These are phyloP conservation scores for Diaporthe vexans DNA, from an alignment of 2,329 filamentous ascomycete genomes.

Conservation along the genomic window DNA sequence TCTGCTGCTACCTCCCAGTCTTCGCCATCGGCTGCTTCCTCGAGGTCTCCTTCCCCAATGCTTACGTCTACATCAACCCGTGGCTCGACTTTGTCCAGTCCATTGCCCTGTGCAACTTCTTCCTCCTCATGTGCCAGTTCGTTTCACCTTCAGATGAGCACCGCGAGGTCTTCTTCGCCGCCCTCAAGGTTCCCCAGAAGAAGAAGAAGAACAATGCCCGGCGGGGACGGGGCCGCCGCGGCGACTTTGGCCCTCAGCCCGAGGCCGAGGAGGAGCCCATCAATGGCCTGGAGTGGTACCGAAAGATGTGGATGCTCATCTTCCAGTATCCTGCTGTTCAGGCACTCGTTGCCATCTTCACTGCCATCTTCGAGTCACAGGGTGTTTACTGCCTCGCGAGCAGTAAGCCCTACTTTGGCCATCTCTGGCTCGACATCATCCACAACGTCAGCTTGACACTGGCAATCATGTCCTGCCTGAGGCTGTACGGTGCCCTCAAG, in stretches of 20 bases:
- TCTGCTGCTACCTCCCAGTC: conserved; percentile 56
- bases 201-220: conserved; percentile 43
- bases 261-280: conserved; percentile 41
- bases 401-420: conserved; percentile 48
- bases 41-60: conserved; percentile 53
- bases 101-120: conserved; percentile 58
- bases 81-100: conserved; percentile 56
- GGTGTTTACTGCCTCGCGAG: conserved; percentile 51
- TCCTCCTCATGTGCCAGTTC: conserved; percentile 59
- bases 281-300: conserved; percentile 52
- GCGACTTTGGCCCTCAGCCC: background rate
- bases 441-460: conserved; percentile 46
- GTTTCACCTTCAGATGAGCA: conserved; percentile 52
- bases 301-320: conserved; percentile 51
- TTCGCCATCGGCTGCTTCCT: conserved; percentile 57
- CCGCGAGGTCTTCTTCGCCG: conserved; percentile 54
- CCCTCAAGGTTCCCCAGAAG: conserved; percentile 50
- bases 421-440: conserved; percentile 51
- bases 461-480: conserved; percentile 47
- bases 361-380: conserved; percentile 49
- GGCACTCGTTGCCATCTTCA: conserved; percentile 57
- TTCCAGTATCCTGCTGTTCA: conserved; percentile 57
- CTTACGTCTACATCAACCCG: conserved; percentile 56
- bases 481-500: conserved; percentile 48
- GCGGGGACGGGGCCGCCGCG: conserved; percentile 23